Base-by-base conservation (phyloP, 305 asterid genomes). In the Solanum hybrid region DNA sequence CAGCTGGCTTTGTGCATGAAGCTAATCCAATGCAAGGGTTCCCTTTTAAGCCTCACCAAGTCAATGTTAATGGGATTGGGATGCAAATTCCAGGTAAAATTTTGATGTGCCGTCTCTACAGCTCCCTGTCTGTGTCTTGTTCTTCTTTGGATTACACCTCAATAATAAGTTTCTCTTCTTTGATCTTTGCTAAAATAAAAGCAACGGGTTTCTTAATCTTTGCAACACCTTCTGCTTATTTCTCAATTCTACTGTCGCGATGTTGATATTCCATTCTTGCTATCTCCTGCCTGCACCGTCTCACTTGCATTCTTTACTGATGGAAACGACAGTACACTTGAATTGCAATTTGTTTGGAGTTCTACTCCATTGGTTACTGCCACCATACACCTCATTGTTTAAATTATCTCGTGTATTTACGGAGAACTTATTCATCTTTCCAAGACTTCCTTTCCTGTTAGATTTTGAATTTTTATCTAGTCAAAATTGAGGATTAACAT, bases 71-170 rank as follows among this genome's bases (percentile, higher is more conserved):
- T 87, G 92, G 92, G 82, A 90, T 84, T 79, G 97, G 97, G 82
- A 93, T 94, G 90, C 95, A 95, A 34, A 84, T 93, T 89, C 94
- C 96, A 91, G 99, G 99, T 97, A 93, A 89, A 89, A 72, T 33
- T 57, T 90, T 73, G 82, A 88, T 72, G 73, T 33, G 17, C 26
- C 3, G 13, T 88, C 12, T 65, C 81, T 78, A 89, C 22, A 20
- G 85, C 78, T 33, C 61, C 31, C 6, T 36, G 72, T 75, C 57
- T 11, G 34, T 26, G 11, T 78, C 65, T 86, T 20, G 72, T 61
- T 76, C 88, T 85, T 90, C 24, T 77, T 27, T 31, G 70, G 24
- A 22, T 51, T 82, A 5, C 70, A 29, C 68, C 73, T 76, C 87
- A 80, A 15, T 17, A 34, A 38, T 36, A 57, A 31, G 6, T 41